Base-by-base conservation (phyloP, 169 alveolate genomes). In the Eimeria praecox region DNA sequence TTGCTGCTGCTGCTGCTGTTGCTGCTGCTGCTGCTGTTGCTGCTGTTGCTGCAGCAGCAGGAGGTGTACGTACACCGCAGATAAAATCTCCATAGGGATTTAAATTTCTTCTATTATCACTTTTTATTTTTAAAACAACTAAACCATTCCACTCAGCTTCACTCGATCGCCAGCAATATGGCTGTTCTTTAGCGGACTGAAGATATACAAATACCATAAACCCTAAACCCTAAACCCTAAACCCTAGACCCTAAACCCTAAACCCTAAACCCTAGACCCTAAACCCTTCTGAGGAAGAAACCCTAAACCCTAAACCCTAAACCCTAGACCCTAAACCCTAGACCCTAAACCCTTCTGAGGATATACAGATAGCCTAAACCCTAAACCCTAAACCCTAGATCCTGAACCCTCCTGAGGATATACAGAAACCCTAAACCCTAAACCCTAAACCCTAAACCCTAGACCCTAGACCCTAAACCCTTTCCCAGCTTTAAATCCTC, bases 1-100 rank as follows among this genome's bases (percentile, higher is more conserved):
- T n/a, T 14, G 18, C 66, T 56, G 66, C 66, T 56, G 66, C 66
- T 56, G 66, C 66, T 56, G 27, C 66, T 14, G 66, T 27, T 14
- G 80, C 80, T 27, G 80, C 80, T 27, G 80, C 40, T 14, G 18
- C 66, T 56, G 66, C 66, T 56, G 66, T 27, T 56, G 66, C 66
- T 56, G 27, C 66, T 14, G 66, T 27, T 14, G 80, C 80, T 27
- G 80, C 80, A 69, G 80, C 40, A 69, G 80, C 80, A 69, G 80
- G 66, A 56, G 66, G 66, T 20, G 66, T 56, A 33, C 82, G 82
- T 71, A 71, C 82, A 38, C 82, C 87, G 54, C 87, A 77, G 33
- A 77, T 18, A 38, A 77, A 77, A 35, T 38, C 56, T 3, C 87
- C 87, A 30, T 77, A 77, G 16, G 87, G 87, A 22, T 56, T 59